Evolutionary conservation across 257 asterid genomes (phyloP), one percentile per base, ranked within the genome.

Genomic region (Apocynum venetum): DNA sequence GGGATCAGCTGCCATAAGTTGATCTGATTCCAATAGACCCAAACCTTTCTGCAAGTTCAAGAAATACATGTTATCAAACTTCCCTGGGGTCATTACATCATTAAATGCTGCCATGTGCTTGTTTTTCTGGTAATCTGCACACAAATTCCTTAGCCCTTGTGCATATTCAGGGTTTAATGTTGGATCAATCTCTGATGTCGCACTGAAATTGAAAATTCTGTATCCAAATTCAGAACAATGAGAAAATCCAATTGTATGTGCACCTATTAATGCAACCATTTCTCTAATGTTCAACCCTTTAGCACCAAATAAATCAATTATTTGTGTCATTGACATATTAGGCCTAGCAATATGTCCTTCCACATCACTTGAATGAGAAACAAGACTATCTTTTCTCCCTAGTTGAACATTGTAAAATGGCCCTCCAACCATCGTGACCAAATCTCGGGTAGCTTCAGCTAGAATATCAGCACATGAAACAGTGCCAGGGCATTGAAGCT

Each of bases 381-480:
- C 73, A 6, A 77, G 2, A 84, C 91, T 78, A 80, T 94, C 98
- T 38, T 82, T 84, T 1, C 98, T 86, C 35, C 97, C 98, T 1
- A 92, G 90, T 17, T 19, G 85, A 59, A 92, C 85, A 0, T 68
- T 60, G 84, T 89, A 92, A 79, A 44, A 86, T 0, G 98, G 98
- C 0, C 98, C 98, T 31, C 98, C 98, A 64, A 86, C 87, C 89
- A 92, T 89, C 60, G 89, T 76, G 14, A 94, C 78, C 14, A 94
- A 86, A 80, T 91, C 90, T 10, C 98, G 86, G 0, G 96, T 80
- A 14, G 97, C 92, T 40, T 87, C 89, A 0, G 96, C 96, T 36
- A 94, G 87, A 74, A 94, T 89, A 77, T 94, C 97, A 43, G 97
- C 48, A 82, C 98, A 94, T 2, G 98, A 94, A 43, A 89, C 97